Evolutionary conservation across 2,329 filamentous ascomycete species (phyloP).

Genomic region (Phymatotrichopsis omnivora): DNA sequence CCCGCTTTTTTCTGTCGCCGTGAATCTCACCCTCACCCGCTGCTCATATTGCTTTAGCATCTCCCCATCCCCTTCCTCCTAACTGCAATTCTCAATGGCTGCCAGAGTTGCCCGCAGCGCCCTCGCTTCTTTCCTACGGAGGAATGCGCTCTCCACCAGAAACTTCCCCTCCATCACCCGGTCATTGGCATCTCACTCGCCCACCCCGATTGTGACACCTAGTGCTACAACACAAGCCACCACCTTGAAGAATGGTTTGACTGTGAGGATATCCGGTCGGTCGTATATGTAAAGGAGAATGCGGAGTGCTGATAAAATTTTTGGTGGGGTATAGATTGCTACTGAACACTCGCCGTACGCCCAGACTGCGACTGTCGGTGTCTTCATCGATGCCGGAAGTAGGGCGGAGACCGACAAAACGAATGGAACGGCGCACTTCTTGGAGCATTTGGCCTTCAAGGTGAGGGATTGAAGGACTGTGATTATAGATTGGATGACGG

Average conservation of each 20-base stretch:
- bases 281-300: conserved; percentile 5
- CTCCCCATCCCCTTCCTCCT: conserved; percentile 7
- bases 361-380: conserved; percentile 94
- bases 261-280: conserved; percentile 48
- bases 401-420: conserved; percentile 96
- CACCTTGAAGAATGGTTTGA: conserved; percentile 94
- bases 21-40: background rate
- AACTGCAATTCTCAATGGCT: conserved; percentile 28
- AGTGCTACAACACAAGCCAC: conserved; percentile 87
- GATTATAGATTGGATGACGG: background rate
- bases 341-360: conserved; percentile 97
- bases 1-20: too few species aligned
- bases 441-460: conserved; percentile 99
- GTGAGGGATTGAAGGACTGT: conserved; percentile 42
- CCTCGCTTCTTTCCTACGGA: conserved; percentile 27
- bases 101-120: conserved; percentile 30
- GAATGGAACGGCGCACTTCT: conserved; percentile 98
- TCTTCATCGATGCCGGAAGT: conserved; percentile 99
- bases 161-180: conserved; percentile 27
- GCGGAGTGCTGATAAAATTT: conserved; percentile 27
- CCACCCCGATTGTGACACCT: conserved; percentile 40
- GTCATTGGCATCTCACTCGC: conserved; percentile 28
- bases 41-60: background rate
- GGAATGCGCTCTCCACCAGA: conserved; percentile 23
- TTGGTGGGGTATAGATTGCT: conserved; percentile 57